These are phyloP conservation scores for Barnettozyma botsteinii DNA, from an alignment of 805 yeast genomes.

Conservation along the genomic window DNA sequence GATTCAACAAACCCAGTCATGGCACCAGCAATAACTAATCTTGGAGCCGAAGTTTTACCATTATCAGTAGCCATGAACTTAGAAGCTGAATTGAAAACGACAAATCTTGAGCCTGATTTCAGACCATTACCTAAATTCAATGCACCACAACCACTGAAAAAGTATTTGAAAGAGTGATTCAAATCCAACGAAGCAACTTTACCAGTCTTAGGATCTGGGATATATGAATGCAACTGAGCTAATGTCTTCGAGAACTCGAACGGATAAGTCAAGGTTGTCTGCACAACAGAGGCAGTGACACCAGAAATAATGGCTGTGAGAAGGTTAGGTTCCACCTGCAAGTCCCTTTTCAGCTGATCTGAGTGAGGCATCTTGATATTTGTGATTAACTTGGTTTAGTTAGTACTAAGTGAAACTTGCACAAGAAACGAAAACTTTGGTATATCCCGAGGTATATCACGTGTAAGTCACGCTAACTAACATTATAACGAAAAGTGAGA, in stretches of 20 bases:
- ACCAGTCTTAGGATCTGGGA: constrained; percentile 28
- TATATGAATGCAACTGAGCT: constrained; percentile 48
- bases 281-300: constrained; percentile 54
- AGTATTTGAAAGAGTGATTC: constrained; percentile 30
- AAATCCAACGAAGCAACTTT: constrained; percentile 17
- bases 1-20: constrained; percentile 83
- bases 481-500: too few species aligned
- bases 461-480: too few species aligned
- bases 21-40: constrained; percentile 76
- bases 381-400: too few species aligned
- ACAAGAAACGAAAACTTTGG: too few species aligned
- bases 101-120: constrained; percentile 69
- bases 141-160: constrained; percentile 64
- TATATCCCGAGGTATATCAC: too few species aligned
- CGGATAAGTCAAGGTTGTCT: constrained; percentile 63
- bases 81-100: constrained; percentile 69
- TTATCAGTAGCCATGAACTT: constrained; percentile 55
- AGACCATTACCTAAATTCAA: constrained; percentile 66
- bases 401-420: too few species aligned
- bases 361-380: not conserved
- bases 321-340: constrained; percentile 33
- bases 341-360: constrained; percentile 7
- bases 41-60: constrained; percentile 68
- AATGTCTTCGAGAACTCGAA: constrained; percentile 66
- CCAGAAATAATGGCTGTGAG: constrained; percentile 57